Conservation (phyloP, 2,329 filamentous ascomycete genomes). For the Arthrobotrys megalospora region DNA sequence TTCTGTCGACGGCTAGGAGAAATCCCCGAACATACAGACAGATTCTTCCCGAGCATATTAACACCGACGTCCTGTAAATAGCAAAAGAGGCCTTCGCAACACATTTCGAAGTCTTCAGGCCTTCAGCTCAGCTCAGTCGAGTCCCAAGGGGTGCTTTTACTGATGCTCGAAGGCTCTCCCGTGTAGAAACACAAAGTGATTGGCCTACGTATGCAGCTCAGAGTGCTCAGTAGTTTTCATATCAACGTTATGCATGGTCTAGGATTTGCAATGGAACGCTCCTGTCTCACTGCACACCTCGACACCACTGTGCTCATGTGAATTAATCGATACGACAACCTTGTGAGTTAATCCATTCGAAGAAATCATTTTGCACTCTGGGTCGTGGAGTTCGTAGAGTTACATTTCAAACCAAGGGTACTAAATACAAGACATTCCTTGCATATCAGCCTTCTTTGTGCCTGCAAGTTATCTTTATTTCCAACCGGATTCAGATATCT, state of each 20-base stretch:
- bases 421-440: background rate
- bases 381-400: background rate
- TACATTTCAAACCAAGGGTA: background rate
- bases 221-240: background rate
- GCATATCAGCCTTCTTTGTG: background rate
- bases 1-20: constrained; percentile 9
- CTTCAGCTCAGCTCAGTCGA: background rate
- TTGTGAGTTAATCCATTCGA: background rate
- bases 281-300: constrained; percentile 10
- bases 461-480: too few species aligned
- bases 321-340: background rate
- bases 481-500: too few species aligned
- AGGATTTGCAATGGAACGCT: background rate
- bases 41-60: background rate
- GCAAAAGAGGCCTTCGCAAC: constrained; percentile 46
- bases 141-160: background rate
- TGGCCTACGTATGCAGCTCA: background rate
- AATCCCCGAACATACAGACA: constrained; percentile 1
- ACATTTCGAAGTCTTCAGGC: constrained; percentile 25
- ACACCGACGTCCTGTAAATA: background rate
- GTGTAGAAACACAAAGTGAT: background rate
- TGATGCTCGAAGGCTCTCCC: background rate
- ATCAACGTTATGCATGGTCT: background rate
- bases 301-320: background rate
- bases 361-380: background rate